These are phyloP conservation scores for Magnolia officinalis DNA, from an alignment of 164 flowering plant species.

Conservation along the genomic window DNA sequence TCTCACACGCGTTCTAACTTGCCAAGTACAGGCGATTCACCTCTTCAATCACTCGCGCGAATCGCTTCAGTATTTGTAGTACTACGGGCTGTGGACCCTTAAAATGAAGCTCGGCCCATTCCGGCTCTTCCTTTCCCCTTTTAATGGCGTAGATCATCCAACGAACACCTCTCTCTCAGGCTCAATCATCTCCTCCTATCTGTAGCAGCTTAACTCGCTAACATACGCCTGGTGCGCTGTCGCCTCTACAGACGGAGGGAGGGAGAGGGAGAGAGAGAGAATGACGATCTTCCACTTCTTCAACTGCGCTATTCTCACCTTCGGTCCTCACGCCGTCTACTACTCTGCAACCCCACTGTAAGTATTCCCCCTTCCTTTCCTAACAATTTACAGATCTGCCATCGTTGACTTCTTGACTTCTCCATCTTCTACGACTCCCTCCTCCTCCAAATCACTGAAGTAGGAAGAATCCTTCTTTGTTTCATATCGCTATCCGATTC, in stretches of 20 bases:
- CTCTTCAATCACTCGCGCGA: too few relatives aligned
- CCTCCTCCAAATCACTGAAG: not conserved
- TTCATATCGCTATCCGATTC: not conserved
- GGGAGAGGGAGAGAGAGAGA: conserved; percentile 15
- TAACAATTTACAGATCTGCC: conserved; percentile 7
- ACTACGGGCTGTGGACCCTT: too few relatives aligned
- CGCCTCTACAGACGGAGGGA: not conserved
- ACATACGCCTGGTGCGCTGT: not conserved
- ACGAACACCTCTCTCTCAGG: too few relatives aligned
- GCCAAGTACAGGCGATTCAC: too few relatives aligned
- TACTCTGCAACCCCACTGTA: conserved; percentile 97
- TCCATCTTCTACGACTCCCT: not conserved
- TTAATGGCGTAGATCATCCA: too few relatives aligned
- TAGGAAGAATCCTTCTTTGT: not conserved
- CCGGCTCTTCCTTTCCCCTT: too few relatives aligned
- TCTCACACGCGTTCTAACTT: too few relatives aligned
- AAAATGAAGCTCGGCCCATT: too few relatives aligned
- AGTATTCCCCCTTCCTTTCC: conserved; percentile 14
- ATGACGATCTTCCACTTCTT: conserved; percentile 99
- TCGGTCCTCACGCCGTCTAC: conserved; percentile 98
- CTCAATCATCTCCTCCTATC: too few relatives aligned
- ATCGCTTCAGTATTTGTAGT: too few relatives aligned
- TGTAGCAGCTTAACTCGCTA: not conserved
- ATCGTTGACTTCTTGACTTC: not conserved
- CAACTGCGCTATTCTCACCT: conserved; percentile 94